Percentiles rank a stretch among this genome's conserved stretches.
These are phyloP conservation scores for Euphorbia schlechtendalii DNA, from an alignment of 441 rosid genomes.

Conservation along the genomic window DNA sequence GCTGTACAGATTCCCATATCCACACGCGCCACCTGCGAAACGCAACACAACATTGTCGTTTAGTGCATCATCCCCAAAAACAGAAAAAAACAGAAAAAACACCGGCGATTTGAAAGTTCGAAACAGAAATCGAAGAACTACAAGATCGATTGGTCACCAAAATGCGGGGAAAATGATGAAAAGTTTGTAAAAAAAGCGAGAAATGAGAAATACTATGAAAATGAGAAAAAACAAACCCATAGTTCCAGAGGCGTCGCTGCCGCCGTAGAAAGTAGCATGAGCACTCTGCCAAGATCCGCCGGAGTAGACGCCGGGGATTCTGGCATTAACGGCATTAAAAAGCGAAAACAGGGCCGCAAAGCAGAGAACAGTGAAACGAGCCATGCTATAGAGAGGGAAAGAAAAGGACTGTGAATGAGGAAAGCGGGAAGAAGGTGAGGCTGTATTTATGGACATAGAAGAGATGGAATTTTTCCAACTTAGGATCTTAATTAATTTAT, in stretches of 20 bases:
- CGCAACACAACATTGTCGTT: background rate
- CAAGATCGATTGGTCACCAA: no score
- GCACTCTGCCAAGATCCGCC: no score
- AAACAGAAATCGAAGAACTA: background rate
- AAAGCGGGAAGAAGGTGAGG: constrained; percentile 29
- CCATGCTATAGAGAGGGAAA: constrained; percentile 22
- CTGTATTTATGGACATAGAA: constrained; percentile 32
- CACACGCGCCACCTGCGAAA: no score
- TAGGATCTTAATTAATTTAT: background rate
- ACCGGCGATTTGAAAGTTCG: background rate
- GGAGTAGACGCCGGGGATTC: constrained; percentile 73
- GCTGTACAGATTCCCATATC: constrained; percentile 30
- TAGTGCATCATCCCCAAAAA: background rate
- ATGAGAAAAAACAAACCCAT: constrained; percentile 46
- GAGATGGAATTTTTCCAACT: background rate
- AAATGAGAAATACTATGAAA: background rate
- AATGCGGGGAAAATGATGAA: background rate
- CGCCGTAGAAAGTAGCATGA: constrained; percentile 93
- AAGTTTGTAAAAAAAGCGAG: no score
- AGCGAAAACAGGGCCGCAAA: constrained; percentile 22
- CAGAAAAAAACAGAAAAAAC: background rate
- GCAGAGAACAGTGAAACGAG: constrained; percentile 20
- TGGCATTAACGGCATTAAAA: constrained; percentile 32
- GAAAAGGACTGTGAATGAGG: constrained; percentile 21
- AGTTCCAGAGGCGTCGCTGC: constrained; percentile 88